phyloP scores from a whole-genome alignment of 495 filamentous ascomycete species.

The Penicillium verhagenii region DNA sequence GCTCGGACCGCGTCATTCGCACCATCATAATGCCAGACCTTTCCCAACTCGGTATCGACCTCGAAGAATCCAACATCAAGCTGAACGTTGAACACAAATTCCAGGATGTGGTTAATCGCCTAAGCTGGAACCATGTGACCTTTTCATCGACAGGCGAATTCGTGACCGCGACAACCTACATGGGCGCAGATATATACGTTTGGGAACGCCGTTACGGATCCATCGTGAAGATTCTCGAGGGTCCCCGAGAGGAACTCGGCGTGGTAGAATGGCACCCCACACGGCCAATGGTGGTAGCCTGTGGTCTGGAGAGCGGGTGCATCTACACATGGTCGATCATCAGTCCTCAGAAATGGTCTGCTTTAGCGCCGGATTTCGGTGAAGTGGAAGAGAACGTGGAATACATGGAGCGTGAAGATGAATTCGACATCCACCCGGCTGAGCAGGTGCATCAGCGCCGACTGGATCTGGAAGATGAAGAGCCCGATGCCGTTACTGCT shows the following conservation, averaged over 20 bases:
- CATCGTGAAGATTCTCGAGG: constrained; percentile 92
- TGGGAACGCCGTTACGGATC: constrained; percentile 96
- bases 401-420: constrained; percentile 92
- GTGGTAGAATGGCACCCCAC: constrained; percentile 96
- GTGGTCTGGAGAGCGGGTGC: constrained; percentile 82
- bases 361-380: constrained; percentile 91
- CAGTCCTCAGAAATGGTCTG: constrained; percentile 92
- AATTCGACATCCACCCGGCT: constrained; percentile 95
- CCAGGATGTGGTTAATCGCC: constrained; percentile 91
- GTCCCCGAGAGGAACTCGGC: constrained; percentile 89
- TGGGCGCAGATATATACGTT: constrained; percentile 97
- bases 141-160: constrained; percentile 88
- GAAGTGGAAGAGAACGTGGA: constrained; percentile 98
- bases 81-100: constrained; percentile 97
- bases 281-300: constrained; percentile 82
- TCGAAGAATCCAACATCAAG: constrained; percentile 58
- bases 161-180: constrained; percentile 88
- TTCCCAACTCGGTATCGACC: constrained; percentile 44
- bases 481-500: constrained; percentile 80
- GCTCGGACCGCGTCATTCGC: constrained; percentile 86
- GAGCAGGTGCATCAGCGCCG: constrained; percentile 92
- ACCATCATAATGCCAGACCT: constrained; percentile 77
- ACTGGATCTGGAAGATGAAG: constrained; percentile 84
- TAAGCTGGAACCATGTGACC: constrained; percentile 93
- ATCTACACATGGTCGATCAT: constrained; percentile 93